Base-by-base conservation (phyloP, 1,284 basidiomycete species). In the Cutaneotrichosporon cutaneum region DNA sequence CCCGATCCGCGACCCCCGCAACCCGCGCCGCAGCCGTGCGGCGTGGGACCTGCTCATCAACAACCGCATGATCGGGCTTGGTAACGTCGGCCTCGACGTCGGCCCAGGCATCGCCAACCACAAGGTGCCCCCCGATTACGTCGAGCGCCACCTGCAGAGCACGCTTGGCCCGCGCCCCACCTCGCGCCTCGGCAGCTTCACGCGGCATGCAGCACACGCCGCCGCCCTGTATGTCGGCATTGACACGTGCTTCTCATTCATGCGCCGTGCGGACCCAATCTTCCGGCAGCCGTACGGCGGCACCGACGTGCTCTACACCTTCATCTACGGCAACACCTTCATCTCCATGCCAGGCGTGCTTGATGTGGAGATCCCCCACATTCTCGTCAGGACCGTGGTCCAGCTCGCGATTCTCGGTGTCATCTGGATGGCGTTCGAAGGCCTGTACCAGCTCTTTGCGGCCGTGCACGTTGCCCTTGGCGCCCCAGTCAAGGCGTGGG, bases 21-120 rank as follows among this genome's bases (percentile, higher is more conserved):
- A 64, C n/a, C 61, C 67, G 16, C 44, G 61, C 33, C 59, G 60
- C 22, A 39, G 64, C 0, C 27, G 72, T 0, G 52, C 64, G 2
- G 71, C 70, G 3, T 59, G 71, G 18, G 73, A 75, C 58, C 52
- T 72, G 6, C 61, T 59, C 27, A 56, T 69, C 42, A 75, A 75
- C 58, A 65, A 66, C 0, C 65, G 74, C 21, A 68, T 72, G 70
- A 63, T 76, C 26, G 72, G 71, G 13, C 59, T 76, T 4, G 67
- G 68, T 3, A 51, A 53, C 10, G 65, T 71, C 5, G 65, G 67
- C 39, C 48, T 68, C n/a, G 65, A 68, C 50, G 13, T 30, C 10
- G 1, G 30, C 16, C 32, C 32, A 0, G 56, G 56, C 24, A 22
- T 36, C 9, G 4, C 56, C 6, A 57, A 57, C 47, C 33, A 21